These are phyloP conservation scores for Hymenoscyphus repandus DNA, from an alignment of 2,329 filamentous ascomycete genomes.

Conservation along the genomic window DNA sequence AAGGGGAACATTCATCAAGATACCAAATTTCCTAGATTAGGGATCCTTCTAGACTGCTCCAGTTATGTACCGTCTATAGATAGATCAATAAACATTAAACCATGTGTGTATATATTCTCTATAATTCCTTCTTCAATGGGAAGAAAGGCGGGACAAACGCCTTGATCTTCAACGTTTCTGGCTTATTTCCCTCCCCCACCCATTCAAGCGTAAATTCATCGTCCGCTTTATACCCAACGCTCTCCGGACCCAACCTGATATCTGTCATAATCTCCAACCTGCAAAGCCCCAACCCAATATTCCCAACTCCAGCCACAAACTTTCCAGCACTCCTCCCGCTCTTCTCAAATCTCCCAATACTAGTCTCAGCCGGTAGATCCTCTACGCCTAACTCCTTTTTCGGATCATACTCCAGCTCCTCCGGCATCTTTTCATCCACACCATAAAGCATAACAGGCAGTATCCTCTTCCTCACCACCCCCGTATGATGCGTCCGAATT, in stretches of 20 bases:
- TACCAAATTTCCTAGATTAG: too few species aligned
- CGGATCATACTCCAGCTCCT: constrained; percentile 43
- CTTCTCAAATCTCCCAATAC: constrained; percentile 47
- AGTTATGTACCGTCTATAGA: too few species aligned
- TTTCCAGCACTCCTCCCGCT: constrained; percentile 72
- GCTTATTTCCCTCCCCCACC: too few species aligned
- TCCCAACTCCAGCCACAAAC: constrained; percentile 73
- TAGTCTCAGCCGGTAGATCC: constrained; percentile 33
- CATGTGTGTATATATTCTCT: too few species aligned
- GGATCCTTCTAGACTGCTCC: too few species aligned
- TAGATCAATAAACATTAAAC: too few species aligned
- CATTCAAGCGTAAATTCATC: too few species aligned
- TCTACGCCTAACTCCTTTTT: constrained; percentile 24
- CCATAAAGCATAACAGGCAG: constrained; percentile 73
- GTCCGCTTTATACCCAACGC: too few species aligned
- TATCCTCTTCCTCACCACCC: constrained; percentile 86
- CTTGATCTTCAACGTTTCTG: too few species aligned
- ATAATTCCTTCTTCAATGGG: too few species aligned
- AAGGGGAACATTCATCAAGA: neutral
- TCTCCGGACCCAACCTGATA: too few species aligned
- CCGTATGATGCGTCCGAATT: constrained; percentile 89
- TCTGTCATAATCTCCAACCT: neutral
- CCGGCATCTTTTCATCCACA: constrained; percentile 35
- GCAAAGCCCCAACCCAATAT: constrained; percentile 81
- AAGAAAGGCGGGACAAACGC: too few species aligned